A percentile compares a stretch with the other conserved stretches of the same genome.
These are phyloP conservation scores for Saturnispora galanensis DNA, from an alignment of 805 yeast genomes.

Conservation along the genomic window DNA sequence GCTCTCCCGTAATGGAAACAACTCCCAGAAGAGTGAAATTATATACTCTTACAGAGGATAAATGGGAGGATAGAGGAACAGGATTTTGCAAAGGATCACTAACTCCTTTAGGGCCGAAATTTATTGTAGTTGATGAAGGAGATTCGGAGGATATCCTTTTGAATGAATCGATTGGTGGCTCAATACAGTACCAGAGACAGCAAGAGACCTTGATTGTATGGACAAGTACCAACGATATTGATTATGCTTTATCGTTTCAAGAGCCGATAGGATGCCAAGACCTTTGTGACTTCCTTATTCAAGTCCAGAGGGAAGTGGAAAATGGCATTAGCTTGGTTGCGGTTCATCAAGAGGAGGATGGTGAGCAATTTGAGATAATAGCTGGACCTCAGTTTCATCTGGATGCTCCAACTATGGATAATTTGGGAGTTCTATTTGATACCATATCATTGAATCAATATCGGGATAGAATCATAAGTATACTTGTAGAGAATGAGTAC, in stretches of 20 bases:
- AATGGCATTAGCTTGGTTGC: constrained; percentile 65
- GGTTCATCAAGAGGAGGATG: constrained; percentile 36
- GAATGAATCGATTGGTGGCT: constrained; percentile 58
- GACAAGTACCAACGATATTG: constrained; percentile 67
- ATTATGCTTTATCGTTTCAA: constrained; percentile 85
- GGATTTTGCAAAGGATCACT: constrained; percentile 79
- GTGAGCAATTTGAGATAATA: constrained; percentile 63
- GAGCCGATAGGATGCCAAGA: constrained; percentile 84
- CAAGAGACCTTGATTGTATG: constrained; percentile 92
- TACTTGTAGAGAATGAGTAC: constrained; percentile 41
- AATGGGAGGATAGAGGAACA: constrained; percentile 89
- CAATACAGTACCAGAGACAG: constrained; percentile 81
- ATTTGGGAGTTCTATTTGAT: constrained; percentile 45
- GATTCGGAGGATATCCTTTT: constrained; percentile 50
- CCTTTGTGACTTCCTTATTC: constrained; percentile 69
- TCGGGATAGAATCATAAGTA: constrained; percentile 43
- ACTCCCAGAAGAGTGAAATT: constrained; percentile 64
- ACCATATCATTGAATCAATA: constrained; percentile 25
- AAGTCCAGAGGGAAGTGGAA: constrained; percentile 48
- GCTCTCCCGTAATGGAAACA: constrained; percentile 29
- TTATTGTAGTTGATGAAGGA: constrained; percentile 65
- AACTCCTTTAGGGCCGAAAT: constrained; percentile 39
- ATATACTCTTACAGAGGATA: constrained; percentile 70
- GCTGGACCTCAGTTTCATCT: constrained; percentile 77
- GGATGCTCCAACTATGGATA: constrained; percentile 39